Evolutionary conservation across 495 filamentous ascomycete genomes (phyloP).

Genomic region (Xylaria palmicola): DNA sequence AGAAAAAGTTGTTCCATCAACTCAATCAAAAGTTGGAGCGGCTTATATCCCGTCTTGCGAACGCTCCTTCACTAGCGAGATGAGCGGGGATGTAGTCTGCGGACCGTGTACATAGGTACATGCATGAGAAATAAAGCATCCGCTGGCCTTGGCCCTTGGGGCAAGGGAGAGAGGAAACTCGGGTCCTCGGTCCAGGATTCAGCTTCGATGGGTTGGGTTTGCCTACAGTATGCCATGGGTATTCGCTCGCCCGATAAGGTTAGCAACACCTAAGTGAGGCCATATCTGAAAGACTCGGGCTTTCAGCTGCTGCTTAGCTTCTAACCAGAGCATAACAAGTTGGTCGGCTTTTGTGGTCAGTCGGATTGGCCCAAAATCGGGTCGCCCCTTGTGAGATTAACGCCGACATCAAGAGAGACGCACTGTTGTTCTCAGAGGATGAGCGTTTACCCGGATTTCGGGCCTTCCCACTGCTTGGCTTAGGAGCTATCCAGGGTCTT

Average conservation of each 20-base stretch:
- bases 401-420: not conserved
- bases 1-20: not conserved
- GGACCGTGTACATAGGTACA: not conserved
- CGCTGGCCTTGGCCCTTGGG: not conserved
- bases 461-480: not conserved
- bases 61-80: not conserved
- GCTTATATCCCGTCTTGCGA: not conserved
- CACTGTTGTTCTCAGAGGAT: not conserved
- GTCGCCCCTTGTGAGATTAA: not conserved
- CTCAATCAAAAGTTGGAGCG: not conserved
- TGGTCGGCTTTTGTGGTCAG: not conserved
- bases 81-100: not conserved
- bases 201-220: not conserved
- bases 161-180: not conserved
- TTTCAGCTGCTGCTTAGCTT: no score
- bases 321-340: not conserved
- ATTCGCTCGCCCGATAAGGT: not conserved
- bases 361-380: not conserved
- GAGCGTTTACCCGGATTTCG: not conserved
- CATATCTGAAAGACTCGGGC: not conserved
- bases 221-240: not conserved
- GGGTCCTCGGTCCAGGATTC: not conserved
- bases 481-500: not conserved
- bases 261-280: not conserved
- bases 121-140: not conserved